A percentile compares a stretch with the other conserved stretches of the same genome.
Evolutionary conservation across 352 stramenopile species (phyloP).

Genomic region (Aphanomyces invadans): DNA sequence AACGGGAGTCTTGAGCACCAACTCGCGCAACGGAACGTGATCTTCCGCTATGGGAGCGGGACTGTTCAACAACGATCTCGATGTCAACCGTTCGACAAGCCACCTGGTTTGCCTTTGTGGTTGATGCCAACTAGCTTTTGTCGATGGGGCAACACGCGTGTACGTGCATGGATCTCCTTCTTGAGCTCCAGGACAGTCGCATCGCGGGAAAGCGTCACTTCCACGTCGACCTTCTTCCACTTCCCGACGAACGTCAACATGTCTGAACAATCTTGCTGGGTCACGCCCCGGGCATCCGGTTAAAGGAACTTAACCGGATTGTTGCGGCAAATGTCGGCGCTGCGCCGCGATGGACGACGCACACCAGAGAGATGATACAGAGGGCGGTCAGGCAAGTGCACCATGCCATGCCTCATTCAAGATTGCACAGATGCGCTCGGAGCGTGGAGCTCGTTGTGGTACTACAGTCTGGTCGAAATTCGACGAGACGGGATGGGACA

Average conservation of each 20-base stretch:
- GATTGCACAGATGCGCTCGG: too few species aligned
- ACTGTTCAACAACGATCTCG: neutral
- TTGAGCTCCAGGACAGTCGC: constrained; percentile 13
- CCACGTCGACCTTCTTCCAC: constrained; percentile 15
- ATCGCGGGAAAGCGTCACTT: neutral
- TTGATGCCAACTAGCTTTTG: constrained; percentile 28
- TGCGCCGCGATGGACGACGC: too few species aligned
- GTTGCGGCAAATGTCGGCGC: too few species aligned
- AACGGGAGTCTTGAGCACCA: constrained; percentile 4
- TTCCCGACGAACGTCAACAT: constrained; percentile 3
- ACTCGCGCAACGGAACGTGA: constrained; percentile 14
- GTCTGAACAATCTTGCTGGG: too few species aligned
- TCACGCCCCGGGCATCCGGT: too few species aligned
- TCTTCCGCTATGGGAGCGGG: neutral
- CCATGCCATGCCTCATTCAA: too few species aligned
- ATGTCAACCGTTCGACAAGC: neutral
- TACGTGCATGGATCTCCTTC: neutral
- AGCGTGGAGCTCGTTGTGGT: too few species aligned
- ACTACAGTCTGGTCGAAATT: too few species aligned
- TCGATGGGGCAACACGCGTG: constrained; percentile 21
- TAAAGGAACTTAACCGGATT: too few species aligned
- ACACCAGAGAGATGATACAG: too few species aligned
- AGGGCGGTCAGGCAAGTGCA: too few species aligned
- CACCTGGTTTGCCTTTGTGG: constrained; percentile 13
- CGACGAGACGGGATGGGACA: too few species aligned